A percentile compares a stretch with the other conserved stretches of the same genome.
phyloP scores from a whole-genome alignment of 73 alveolate genomes.

The Paramecium pentaurelia region DNA sequence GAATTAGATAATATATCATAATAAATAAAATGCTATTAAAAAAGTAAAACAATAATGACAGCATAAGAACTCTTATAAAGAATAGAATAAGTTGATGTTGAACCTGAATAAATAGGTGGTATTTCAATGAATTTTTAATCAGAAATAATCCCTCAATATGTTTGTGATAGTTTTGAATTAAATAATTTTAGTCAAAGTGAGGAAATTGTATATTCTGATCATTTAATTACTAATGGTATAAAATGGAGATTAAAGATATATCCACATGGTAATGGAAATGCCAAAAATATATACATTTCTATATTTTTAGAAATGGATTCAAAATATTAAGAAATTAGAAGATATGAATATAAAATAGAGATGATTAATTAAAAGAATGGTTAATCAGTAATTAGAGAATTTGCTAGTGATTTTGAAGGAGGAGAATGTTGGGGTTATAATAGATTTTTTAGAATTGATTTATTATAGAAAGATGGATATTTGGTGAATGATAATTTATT shows the following conservation, averaged over 20 bases:
- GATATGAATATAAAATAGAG: conserved; percentile 92
- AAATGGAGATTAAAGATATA: conserved; percentile 94
- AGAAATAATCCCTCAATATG: conserved; percentile 90
- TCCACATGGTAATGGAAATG: conserved; percentile 93
- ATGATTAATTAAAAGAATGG: conserved; percentile 81
- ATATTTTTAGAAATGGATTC: conserved; percentile 90
- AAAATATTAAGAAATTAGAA: conserved; percentile 78
- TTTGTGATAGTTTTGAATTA: conserved; percentile 72
- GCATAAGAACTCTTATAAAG: conserved; percentile 64
- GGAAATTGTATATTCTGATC: conserved; percentile 89
- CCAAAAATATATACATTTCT: conserved; percentile 82
- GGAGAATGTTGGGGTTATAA: conserved; percentile 99
- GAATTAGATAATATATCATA: conserved; percentile 11
- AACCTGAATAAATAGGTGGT: conserved; percentile 64
- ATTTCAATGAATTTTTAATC: conserved; percentile 69
- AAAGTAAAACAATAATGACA: conserved; percentile 69
- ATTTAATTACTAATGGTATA: conserved; percentile 80
- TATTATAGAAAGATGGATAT: conserved; percentile 86
- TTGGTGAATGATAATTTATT: conserved; percentile 78
- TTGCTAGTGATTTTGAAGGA: conserved; percentile 91
- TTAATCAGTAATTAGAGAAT: conserved; percentile 78
- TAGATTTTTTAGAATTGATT: conserved; percentile 84
- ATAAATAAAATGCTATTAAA: conserved; percentile 49
- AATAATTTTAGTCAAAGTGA: conserved; percentile 69
- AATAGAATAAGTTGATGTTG: conserved; percentile 60